phyloP scores from a whole-genome alignment of 75 land plant species.

The Azolla pinnata region DNA sequence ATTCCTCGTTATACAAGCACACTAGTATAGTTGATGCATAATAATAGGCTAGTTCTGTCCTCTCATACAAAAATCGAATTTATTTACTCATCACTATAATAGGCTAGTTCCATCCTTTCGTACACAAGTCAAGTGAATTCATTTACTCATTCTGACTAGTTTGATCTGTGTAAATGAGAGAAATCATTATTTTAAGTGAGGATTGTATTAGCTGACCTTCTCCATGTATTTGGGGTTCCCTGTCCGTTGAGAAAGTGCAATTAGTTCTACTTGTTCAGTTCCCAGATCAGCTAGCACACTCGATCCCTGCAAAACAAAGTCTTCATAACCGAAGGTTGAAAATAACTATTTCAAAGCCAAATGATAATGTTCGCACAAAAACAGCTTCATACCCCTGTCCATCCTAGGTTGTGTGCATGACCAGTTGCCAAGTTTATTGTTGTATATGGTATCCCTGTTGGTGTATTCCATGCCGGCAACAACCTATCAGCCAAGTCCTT shows the following conservation, averaged over 20 bases:
- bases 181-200: too few relatives aligned
- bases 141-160: too few relatives aligned
- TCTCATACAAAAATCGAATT: too few relatives aligned
- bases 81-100: too few relatives aligned
- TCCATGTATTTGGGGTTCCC: slow-evolving; percentile 78
- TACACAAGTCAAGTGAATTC: too few relatives aligned
- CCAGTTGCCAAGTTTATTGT: slow-evolving; percentile 74
- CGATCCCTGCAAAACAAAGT: slow-evolving; percentile 39
- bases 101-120: too few relatives aligned
- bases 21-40: too few relatives aligned
- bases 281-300: slow-evolving; percentile 88
- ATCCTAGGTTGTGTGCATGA: slow-evolving; percentile 59
- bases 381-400: slow-evolving; percentile 71
- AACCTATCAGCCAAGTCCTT: slow-evolving; percentile 78
- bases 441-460: slow-evolving; percentile 85
- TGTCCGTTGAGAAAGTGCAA: slow-evolving; percentile 81
- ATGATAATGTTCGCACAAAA: neutral
- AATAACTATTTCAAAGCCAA: neutral
- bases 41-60: too few relatives aligned
- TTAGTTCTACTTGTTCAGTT: slow-evolving; percentile 89
- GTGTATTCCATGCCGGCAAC: slow-evolving; percentile 90
- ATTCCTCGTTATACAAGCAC: too few relatives aligned
- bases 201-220: slow-evolving; percentile 40
- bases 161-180: too few relatives aligned
- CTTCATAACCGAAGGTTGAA: neutral